Base-by-base conservation (phyloP, 2,329 filamentous ascomycete species). In the Pseudocercospora musae region DNA sequence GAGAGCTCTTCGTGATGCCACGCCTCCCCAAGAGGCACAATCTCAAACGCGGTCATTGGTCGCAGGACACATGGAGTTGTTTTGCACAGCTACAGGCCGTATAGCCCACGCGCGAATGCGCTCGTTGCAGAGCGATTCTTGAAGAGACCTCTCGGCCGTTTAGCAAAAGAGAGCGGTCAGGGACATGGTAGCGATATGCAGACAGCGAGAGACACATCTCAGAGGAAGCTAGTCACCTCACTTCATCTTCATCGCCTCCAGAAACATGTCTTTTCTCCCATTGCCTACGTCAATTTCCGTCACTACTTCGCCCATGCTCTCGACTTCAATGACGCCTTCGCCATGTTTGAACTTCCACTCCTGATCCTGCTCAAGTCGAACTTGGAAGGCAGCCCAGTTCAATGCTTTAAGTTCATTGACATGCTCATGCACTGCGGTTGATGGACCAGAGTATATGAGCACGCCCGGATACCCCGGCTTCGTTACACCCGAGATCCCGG, bases 381-480 rank as follows among this genome's bases (percentile, higher is more conserved):
- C 75, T 63, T 81, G 78, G 57, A 81, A 81, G 0, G 79, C 79
- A 49, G 76, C 73, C 79, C 79, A 81, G 20, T 79, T 80, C 63
- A 77, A 72, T 15, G 69, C 69, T 60, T 80, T 80, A 18, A 81
- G 69, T 20, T 72, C 73, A 40, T 74, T 75, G 37, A 81, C 75
- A 62, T 81, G 79, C 44, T 77, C 76, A 48, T 71, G 70, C 23
- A 81, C 77, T 1, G 73, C 73, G 10, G 59, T 48, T 0, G 68
- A 64, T 2, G 77, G 75, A 0, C 79, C 79, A 3, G 76, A 76
- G 62, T 78, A 81, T 31, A 80, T 62, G 62, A 81, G 70, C 4
- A 80, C 70, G 13, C 79, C 79, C 21, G 79, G 79, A 60, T 81
- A 80, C 8, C 79, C 79, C 1, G 79, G 78, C 60, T 81, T 81